These are phyloP conservation scores for Astragalus glycyphyllos DNA, from an alignment of 306 rosid genomes.

Conservation along the genomic window DNA sequence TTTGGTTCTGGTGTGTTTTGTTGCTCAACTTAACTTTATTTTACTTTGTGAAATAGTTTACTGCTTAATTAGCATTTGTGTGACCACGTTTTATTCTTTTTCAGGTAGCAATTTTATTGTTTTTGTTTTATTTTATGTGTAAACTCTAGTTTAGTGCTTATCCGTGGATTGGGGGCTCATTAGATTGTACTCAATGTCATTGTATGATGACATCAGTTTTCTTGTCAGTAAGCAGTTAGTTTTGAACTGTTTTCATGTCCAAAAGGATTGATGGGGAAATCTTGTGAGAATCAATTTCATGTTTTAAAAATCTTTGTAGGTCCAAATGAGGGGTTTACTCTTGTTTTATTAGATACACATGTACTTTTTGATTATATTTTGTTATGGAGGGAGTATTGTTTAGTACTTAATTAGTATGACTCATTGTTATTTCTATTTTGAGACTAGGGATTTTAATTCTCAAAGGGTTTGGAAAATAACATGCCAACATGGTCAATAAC, in stretches of 20 bases:
- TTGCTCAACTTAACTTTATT: constrained; percentile 29
- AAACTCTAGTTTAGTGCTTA: background rate
- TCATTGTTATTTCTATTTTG: constrained; percentile 26
- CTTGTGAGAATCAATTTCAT: background rate
- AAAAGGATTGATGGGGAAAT: background rate
- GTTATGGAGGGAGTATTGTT: background rate
- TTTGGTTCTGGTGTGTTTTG: constrained; percentile 81
- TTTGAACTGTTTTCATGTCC: background rate
- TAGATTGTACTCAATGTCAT: background rate
- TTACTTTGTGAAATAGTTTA: constrained; percentile 18
- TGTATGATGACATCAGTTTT: constrained; percentile 16
- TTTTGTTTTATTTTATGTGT: constrained; percentile 9
- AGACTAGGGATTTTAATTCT: constrained; percentile 15
- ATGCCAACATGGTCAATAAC: constrained; percentile 21
- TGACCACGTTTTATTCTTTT: constrained; percentile 7
- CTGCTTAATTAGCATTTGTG: constrained; percentile 25
- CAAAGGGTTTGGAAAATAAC: constrained; percentile 25
- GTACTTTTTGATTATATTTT: no score
- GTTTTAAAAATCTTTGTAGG: constrained; percentile 12
- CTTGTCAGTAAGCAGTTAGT: background rate
- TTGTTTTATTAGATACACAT: background rate
- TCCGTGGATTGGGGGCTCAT: no score
- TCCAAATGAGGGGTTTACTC: constrained; percentile 2
- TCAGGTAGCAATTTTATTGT: background rate
- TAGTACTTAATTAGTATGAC: background rate